These are phyloP conservation scores for Podospora tetraspora DNA, from an alignment of 495 filamentous ascomycete genomes.

Conservation along the genomic window DNA sequence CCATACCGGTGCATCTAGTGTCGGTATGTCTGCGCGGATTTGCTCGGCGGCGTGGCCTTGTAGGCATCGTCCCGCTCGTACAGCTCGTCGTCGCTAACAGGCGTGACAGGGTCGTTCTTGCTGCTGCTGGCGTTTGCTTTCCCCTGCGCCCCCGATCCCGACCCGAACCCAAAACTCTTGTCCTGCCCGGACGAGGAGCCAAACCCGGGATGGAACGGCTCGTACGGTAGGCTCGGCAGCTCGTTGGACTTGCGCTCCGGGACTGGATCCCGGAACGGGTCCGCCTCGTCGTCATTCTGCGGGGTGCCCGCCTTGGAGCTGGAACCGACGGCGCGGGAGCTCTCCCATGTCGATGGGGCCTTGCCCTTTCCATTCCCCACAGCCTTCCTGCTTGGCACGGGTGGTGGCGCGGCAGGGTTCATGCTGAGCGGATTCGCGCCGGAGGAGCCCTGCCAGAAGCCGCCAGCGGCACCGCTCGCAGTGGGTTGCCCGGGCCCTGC, in stretches of 20 bases:
- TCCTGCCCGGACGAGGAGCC: not conserved
- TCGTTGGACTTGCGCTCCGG: slow-evolving; percentile 16
- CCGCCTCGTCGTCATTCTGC: slow-evolving; percentile 30
- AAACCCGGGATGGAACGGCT: slow-evolving; percentile 52
- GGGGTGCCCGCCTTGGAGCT: slow-evolving; percentile 35
- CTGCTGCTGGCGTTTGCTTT: slow-evolving; percentile 2
- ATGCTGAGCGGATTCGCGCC: not conserved
- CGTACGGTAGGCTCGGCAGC: slow-evolving; percentile 31
- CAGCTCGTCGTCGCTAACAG: slow-evolving; percentile 22
- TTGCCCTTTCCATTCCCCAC: slow-evolving; percentile 42
- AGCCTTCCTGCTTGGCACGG: slow-evolving; percentile 22
- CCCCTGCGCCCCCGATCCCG: not conserved
- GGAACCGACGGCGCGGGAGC: slow-evolving; percentile 25
- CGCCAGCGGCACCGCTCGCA: not conserved
- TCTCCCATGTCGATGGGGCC: slow-evolving; percentile 25
- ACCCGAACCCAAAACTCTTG: not conserved
- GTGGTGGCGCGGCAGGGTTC: slow-evolving; percentile 10
- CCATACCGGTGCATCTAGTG: slow-evolving; percentile 28
- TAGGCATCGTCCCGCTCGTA: slow-evolving; percentile 21
- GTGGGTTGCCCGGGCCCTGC: not conserved
- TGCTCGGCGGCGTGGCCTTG: slow-evolving; percentile 21
- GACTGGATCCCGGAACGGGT: slow-evolving; percentile 45
- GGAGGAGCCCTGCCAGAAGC: slow-evolving; percentile 1
- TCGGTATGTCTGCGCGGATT: slow-evolving; percentile 34
- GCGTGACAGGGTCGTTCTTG: slow-evolving; percentile 21